Base-by-base conservation (phyloP, 805 yeast species). In the Schizosaccharomyces japonicus region DNA sequence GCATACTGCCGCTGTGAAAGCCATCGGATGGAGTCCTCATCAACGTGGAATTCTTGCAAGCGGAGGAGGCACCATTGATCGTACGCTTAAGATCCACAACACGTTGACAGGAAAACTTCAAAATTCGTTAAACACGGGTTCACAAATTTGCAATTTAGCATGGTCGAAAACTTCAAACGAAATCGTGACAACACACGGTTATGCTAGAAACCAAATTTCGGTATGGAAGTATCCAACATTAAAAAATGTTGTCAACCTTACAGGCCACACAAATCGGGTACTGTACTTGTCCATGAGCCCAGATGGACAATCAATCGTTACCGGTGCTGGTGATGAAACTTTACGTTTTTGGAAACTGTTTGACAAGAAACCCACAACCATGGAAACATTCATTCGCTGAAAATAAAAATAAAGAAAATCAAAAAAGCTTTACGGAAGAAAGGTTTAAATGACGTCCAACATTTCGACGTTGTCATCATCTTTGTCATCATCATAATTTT, bases 281-380 rank as follows among this genome's bases (percentile, higher is more conserved):
- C 66, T 90, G 46, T 90, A 90, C 59, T 66, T 90, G 54, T 74
- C 94, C 3, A 68, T 87, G 64, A 80, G 94, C 17, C 94, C 95
- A 0, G 96, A 90, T 63, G 98, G 98, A 0, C 84, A 82, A 52
- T 84, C 95, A 0, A 79, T 90, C 11, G 98, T 87, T 2, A 85
- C 98, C 0, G 98, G 98, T 1, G 95, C 98, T 1, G 98, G 96
- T 3, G 98, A 90, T 63, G 98, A 90, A 61, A 90, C 98, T 0
- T 65, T 90, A 49, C 63, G 98, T 52, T 82, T 90, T 59, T 90
- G 98, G 98, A 84, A 83, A 55, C 80, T 85, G 1, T 90, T 85
- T 21, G 23, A 27, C 30, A 32, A 13, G 23, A 33, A 32, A 23
- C 44, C 40, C 27, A 27, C 17, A 26, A 15, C 23, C 31, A 26